Evolutionary conservation across 2,329 filamentous ascomycete species (phyloP), one percentile per base, ranked within the genome.

Genomic region (Claviceps pusilla): DNA sequence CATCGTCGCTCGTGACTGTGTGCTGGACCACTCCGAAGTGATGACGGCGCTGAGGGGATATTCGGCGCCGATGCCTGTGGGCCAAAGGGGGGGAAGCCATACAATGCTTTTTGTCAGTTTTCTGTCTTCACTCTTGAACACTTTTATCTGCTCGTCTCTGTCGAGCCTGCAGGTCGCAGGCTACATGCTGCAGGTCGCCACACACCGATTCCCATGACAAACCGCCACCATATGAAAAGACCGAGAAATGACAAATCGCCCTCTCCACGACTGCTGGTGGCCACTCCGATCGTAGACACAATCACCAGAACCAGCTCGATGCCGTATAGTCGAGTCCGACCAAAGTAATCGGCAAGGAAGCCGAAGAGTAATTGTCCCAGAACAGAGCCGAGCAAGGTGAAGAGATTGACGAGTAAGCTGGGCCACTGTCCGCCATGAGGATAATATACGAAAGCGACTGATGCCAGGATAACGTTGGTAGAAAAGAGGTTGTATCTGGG

Each of bases 21-120:
- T 84, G 53, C 75, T 78, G 5, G 76, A 71, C 70, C 76, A 85
- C 71, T 86, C 83, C 0, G 82, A 77, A 0, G 81, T 83, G 39
- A 87, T 86, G 9, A 85, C 78, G 0, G 82, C 82, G 48, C 75
- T 79, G 2, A 86, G 69, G 1, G 83, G 83, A 62, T 86, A 86
- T 65, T 86, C 82, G 16, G 78, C 82, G n/a, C 81, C 80, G 39
- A 84, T 81, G 0, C 79, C 80, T 75, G 35, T 9, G 10, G 10
- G 16, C n/a, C n/a, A 19, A 28, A 7, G 24, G 41, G 11, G 31
- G 41, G 11, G 41, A 35, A 10, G 11, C 24, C n/a, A 29, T 16
- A 14, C 11, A 16, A n/a, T 51, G 24, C 16, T 35, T 24, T 28
- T 24, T 28, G 55, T 51, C n/a, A 56, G 54, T 48, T 14, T 16